Evolutionary conservation across 352 stramenopile genomes (phyloP), one percentile per base, ranked within the genome.

Genomic region (Phytophthora kernoviae): DNA sequence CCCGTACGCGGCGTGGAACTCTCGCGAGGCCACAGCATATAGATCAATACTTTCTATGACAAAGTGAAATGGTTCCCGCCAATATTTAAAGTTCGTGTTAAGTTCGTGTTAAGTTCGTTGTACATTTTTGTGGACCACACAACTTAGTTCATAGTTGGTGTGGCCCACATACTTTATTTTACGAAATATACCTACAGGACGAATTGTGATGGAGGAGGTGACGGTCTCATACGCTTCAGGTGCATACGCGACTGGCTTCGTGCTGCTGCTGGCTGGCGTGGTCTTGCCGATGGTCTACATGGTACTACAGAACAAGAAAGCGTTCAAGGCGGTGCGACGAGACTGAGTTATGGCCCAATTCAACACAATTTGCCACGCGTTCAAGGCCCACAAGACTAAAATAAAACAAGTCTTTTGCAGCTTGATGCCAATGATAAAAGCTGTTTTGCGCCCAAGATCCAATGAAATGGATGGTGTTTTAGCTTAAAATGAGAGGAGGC

Each of bases 241-340:
- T 64, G 79, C 80, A 46, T 94, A 93, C 55, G 66, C 81, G 48
- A 66, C 70, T 45, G 85, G 85, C 0, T 75, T 94, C 32, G 33
- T 84, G 52, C 84, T 94, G 39, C 70, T 94, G 54, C 34, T 86
- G 37, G 62, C 71, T 12, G 86, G 83, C 33, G 86, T 94, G 55
- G 50, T 94, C 33, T 47, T 90, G 42, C 83, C 83, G 4, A 88
- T 94, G 72, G 59, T 87, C 4, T 94, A 94, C 71, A 94, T 94
- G 83, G 84, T 90, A 34, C 49, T 93, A 27, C 86, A 94, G 65
- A 94, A 94, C 69, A 88, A 87, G 67, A 94, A 94, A 68, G 84
- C 84, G 1, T 94, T 94, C 72, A 90, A 88, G 68, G 77, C 80
- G n/a, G 54, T 93, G 56, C 86, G 84, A 58, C 55, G 81, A 58